These are phyloP conservation scores for Amauroascus niger DNA, from an alignment of 2,329 filamentous ascomycete genomes.

Conservation along the genomic window DNA sequence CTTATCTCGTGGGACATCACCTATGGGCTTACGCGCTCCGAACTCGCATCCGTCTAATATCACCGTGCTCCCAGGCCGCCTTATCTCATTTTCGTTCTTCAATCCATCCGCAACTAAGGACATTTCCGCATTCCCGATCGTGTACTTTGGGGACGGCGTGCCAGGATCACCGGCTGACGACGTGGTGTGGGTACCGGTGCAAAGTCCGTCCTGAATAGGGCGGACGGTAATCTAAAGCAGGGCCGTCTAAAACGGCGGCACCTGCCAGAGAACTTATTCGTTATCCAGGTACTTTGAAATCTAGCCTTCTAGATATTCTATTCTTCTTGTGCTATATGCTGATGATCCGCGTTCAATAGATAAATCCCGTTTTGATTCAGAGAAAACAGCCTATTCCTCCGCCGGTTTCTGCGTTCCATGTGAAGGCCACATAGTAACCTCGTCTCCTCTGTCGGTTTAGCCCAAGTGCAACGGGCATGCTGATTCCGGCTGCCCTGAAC, in stretches of 20 bases:
- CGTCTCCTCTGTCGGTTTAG: background rate
- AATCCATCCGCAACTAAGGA: slow-evolving; percentile 7
- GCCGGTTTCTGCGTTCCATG: background rate
- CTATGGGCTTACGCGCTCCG: slow-evolving; percentile 20
- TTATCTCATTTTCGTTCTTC: slow-evolving; percentile 15
- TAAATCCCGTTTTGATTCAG: too few species aligned
- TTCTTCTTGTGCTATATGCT: background rate
- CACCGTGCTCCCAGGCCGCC: slow-evolving; percentile 23
- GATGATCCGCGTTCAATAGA: background rate
- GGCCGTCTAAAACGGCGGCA: slow-evolving; percentile 2
- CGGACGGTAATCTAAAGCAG: slow-evolving; percentile 40
- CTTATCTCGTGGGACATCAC: slow-evolving; percentile 13
- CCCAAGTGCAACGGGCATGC: background rate
- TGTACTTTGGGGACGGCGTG: slow-evolving; percentile 15
- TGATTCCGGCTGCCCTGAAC: background rate
- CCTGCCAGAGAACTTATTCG: slow-evolving; percentile 6
- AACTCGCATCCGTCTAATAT: slow-evolving; percentile 21
- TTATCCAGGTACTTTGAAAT: slow-evolving; percentile 9
- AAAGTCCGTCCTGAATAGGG: slow-evolving; percentile 44
- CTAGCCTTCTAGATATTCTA: background rate
- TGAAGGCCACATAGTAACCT: background rate
- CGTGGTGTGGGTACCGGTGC: slow-evolving; percentile 40
- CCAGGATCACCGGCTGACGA: slow-evolving; percentile 21
- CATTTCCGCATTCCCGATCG: slow-evolving; percentile 15
- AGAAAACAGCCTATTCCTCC: background rate